Percentiles rank a stretch among this genome's conserved stretches.
These are phyloP conservation scores for Wallemia ichthyophaga DNA, from an alignment of 1,284 basidiomycete species.

Conservation along the genomic window DNA sequence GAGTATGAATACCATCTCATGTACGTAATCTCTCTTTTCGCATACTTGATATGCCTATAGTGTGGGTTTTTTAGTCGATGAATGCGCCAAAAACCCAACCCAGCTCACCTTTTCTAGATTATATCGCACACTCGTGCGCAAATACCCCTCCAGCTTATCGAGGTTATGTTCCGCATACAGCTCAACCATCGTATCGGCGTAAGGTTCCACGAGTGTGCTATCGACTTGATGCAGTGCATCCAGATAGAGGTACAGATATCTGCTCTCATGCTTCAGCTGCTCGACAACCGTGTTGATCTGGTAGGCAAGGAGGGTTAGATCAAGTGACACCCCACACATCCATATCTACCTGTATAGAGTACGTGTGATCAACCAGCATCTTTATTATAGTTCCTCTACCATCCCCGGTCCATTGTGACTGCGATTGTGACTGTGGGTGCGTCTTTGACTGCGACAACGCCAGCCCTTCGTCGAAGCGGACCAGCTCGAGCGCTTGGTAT, in stretches of 20 bases:
- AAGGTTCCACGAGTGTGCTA: neutral
- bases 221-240: conserved; percentile 28
- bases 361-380: conserved; percentile 71
- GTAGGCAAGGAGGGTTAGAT: neutral
- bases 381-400: conserved; percentile 24
- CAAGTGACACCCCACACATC: neutral
- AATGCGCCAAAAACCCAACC: conserved; percentile 3
- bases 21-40: conserved; percentile 52
- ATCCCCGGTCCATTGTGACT: neutral
- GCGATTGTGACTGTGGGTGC: neutral
- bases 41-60: conserved; percentile 60
- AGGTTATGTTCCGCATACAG: conserved; percentile 73
- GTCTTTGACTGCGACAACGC: neutral
- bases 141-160: conserved; percentile 50
- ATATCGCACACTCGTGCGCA: conserved; percentile 73
- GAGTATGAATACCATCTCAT: conserved; percentile 90
- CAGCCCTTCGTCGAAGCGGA: conserved; percentile 55
- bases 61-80: neutral
- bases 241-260: conserved; percentile 74
- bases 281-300: conserved; percentile 63
- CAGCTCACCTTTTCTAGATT: conserved; percentile 42
- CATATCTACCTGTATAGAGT: conserved; percentile 60
- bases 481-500: conserved; percentile 65
- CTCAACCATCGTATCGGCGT: conserved; percentile 28
- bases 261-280: conserved; percentile 45